These are phyloP conservation scores for Cornus kousa DNA, from an alignment of 148 eudicot genomes.

Conservation along the genomic window DNA sequence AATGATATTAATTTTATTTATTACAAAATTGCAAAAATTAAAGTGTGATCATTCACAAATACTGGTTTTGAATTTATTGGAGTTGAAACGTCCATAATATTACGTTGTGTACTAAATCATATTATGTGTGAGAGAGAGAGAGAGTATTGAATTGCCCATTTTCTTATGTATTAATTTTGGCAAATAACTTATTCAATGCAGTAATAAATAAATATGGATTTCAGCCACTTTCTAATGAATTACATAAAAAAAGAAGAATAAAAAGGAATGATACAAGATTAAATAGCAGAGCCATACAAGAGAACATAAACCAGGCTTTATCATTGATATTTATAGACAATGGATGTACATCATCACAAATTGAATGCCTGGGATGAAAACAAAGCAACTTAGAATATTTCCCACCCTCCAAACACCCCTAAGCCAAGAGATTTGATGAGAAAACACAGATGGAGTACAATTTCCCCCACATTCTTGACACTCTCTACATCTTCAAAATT, in stretches of 20 bases:
- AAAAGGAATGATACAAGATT: not conserved
- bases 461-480: not conserved
- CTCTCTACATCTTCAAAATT: not conserved
- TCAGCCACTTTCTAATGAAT: no score
- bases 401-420: not conserved
- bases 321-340: not conserved
- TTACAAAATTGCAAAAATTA: no score
- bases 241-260: not conserved
- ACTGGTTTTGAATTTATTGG: no score
- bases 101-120: no score
- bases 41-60: no score
- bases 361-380: not conserved
- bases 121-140: no score
- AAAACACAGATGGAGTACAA: conserved; percentile 1
- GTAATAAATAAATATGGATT: no score
- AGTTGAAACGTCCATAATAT: no score
- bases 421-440: not conserved
- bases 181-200: no score
- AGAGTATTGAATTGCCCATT: no score
- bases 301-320: not conserved
- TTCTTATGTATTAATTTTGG: no score
- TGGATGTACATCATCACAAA: not conserved
- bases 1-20: no score
- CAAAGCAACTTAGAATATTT: not conserved
- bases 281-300: not conserved